Conservation (phyloP, 345 rosid species). For the Eucalyptus polybractea region DNA sequence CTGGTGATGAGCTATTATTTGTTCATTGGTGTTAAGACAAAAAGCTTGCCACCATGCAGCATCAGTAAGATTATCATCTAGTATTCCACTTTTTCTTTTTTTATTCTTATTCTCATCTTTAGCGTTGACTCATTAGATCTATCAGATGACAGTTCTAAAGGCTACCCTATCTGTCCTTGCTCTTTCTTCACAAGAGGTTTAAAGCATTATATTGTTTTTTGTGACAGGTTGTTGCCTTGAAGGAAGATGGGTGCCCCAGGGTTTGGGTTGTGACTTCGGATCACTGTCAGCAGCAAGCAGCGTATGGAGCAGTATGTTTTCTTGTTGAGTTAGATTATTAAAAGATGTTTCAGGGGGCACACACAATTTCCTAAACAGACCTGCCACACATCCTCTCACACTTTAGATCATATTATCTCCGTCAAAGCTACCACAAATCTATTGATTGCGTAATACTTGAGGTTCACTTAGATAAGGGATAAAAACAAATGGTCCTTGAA, state of each 20-base stretch:
- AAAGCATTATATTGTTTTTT: not conserved
- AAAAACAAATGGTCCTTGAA: not conserved
- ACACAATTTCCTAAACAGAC: not conserved
- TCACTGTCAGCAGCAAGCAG: slow-evolving; percentile 67
- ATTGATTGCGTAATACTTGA: not conserved
- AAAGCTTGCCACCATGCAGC: not conserved
- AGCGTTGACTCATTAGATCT: not conserved
- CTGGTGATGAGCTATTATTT: not conserved
- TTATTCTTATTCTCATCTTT: not conserved
- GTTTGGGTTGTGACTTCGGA: slow-evolving; percentile 98
- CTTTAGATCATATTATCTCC: not conserved
- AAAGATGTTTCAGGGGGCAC: not conserved
- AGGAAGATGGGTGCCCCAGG: slow-evolving; percentile 83
- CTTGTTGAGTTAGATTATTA: not conserved
- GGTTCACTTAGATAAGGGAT: not conserved
- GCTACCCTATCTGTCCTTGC: not conserved
- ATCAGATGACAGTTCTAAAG: not conserved
- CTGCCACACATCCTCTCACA: not conserved
- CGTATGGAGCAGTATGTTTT: slow-evolving; percentile 76
- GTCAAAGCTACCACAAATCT: not conserved
- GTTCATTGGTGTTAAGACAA: not conserved
- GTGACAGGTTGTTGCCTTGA: slow-evolving; percentile 70
- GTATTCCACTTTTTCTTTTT: not conserved
- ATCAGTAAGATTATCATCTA: not conserved
- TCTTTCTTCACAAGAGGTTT: not conserved